Evolutionary conservation across 2,329 filamentous ascomycete genomes (phyloP), one percentile per base, ranked within the genome.

Genomic region (Cordyceps javanica): DNA sequence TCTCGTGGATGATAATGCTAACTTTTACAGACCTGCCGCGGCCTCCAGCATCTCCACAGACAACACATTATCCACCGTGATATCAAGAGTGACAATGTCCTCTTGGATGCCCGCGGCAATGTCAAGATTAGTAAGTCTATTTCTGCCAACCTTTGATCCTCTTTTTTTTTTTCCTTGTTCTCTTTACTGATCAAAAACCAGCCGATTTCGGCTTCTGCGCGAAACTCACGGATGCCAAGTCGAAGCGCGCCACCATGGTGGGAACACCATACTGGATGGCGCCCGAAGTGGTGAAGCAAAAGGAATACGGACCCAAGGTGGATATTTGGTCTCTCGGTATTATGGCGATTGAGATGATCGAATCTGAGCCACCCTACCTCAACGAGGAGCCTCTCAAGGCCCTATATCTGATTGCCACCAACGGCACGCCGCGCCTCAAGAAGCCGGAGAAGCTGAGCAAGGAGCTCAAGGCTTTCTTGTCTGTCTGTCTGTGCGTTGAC

Each of bases 211-310:
- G 94, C 64, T 97, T 99, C 82, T 97, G 92, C 72, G 94, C 94
- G 71, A 97, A 97, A 78, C 88, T 99, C 61, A 97, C 93, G 36
- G 94, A 97, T 71, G 88, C 91, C 63, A 96, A 96, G 76, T 94
- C 85, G 66, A 97, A 99, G 81, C 92, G 94, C 72, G 92, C 93
- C 44, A 99, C 94, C 59, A 97, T 99, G 94, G 94, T 99, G 57
- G 94, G 94, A 63, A 99, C 94, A 34, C 94, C 94, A 16, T 99
- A 97, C 80, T 99, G 94, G 94, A 99, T 99, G 94, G 94, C 94
- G 9, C 94, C 94, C 38, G 94, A 99, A 74, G 94, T 99, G 45
- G 94, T 99, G 70, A 97, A 97, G 78, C 94, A 97, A 73, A 97
- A 97, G 78, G 93, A 97, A 73, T 99, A 99, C 68, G 94, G 93